Base-by-base conservation (phyloP, 768 basidiomycete genomes). In the Collybia mongolica region DNA sequence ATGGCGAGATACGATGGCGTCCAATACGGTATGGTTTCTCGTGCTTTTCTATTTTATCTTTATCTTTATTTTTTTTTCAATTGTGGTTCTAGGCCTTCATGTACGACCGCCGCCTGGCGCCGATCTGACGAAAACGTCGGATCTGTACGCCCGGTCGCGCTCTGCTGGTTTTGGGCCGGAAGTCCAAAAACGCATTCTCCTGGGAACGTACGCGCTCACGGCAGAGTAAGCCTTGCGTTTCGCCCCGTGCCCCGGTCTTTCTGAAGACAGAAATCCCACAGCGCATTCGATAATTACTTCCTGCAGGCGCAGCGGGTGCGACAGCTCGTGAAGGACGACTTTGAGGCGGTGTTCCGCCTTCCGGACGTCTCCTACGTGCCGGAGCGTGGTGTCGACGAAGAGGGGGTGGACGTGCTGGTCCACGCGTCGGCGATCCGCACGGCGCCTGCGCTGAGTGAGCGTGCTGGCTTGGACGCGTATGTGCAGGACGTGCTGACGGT, bases 231-330 rank as follows among this genome's bases (percentile, higher is more conserved):
- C 70, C 2, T 3, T 11, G 17, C 51, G 23, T 9, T 19, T 3
- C 15, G 38, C 48, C 29, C 5, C 22, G 26, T 24, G 29, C 42
- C 40, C 22, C 40, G 18, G 39, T 43, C 36, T 26, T 14, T 23
- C 41, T 43, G 29, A 39, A 54, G 45, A 15, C 42, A 12, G 15
- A 15, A 14, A 32, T n/a, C 14, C 37, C 28, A 3, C 48, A 98
- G 93, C 50, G 93, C 93, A n/a, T 98, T 94, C 62, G 89, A 98
- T 69, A 98, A 96, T 61, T 98, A 96, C 66, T 99, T 93, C 64
- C 76, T 98, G 5, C 93, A 96, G 71, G 95, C 96, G 0, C 88
- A 93, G 54, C 79, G 83, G 26, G 80, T 98, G 8, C 84, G 96
- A 1, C 76, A 79, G 44, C 69, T 79, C 6, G 72, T 99, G 45